Conservation (phyloP, 164 flowering plant species). For the Stephania cephalantha region DNA sequence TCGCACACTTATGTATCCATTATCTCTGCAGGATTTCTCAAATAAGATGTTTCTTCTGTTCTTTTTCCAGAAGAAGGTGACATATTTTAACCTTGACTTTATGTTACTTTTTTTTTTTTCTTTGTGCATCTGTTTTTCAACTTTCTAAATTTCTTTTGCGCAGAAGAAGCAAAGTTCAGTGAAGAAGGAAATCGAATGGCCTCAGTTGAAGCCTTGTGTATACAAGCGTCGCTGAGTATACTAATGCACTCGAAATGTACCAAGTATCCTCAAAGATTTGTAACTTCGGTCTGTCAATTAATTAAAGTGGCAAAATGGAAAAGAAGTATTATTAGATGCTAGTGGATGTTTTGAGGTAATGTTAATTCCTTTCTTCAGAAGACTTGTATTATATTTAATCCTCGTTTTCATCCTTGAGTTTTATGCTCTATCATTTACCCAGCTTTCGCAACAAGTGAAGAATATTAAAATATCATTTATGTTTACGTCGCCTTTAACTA, state of each 20-base stretch:
- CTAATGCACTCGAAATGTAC: not conserved
- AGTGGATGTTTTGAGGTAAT: not conserved
- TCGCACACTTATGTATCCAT: not conserved
- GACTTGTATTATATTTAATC: not conserved
- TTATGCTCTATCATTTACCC: too few relatives aligned
- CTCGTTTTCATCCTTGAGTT: not conserved
- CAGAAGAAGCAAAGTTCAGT: conserved; percentile 40
- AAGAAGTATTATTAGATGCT: not conserved
- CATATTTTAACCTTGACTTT: not conserved
- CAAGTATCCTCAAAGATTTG: not conserved
- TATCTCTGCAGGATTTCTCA: conserved; percentile 69
- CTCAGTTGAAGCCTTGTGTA: conserved; percentile 81
- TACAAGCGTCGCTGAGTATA: conserved; percentile 72
- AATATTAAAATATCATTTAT: too few relatives aligned
- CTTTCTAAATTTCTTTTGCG: not conserved
- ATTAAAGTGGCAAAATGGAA: not conserved
- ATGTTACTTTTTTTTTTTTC: not conserved
- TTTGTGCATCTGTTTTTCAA: not conserved
- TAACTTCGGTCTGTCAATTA: not conserved
- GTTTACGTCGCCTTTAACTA: too few relatives aligned
- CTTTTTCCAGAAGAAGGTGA: conserved; percentile 72
- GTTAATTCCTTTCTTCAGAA: not conserved
- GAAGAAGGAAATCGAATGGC: conserved; percentile 59
- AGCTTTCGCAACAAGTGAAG: too few relatives aligned
- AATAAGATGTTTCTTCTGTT: conserved; percentile 89